Percentiles rank a stretch among this genome's conserved stretches.
Evolutionary conservation across 1,139 yeast genomes (phyloP).

Genomic region (Yamadazyma buinensis): DNA sequence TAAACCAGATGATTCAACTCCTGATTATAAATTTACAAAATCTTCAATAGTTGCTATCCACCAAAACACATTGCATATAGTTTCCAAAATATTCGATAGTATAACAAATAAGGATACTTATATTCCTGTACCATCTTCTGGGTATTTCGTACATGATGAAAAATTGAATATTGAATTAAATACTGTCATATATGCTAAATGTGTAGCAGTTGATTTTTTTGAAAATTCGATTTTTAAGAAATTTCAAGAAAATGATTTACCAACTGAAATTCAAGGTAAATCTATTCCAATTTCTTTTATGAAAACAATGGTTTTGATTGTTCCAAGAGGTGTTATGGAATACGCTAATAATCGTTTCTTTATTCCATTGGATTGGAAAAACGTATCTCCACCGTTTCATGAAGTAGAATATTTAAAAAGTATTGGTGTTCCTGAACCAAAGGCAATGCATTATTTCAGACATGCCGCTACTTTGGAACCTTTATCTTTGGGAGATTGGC

Average conservation of each 20-base stretch:
- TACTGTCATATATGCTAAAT: conserved; percentile 38
- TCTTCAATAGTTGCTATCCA: conserved; percentile 34
- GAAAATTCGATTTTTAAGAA: conserved; percentile 9
- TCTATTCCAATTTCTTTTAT: conserved; percentile 28
- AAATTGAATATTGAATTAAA: conserved; percentile 21
- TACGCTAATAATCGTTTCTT: conserved; percentile 16
- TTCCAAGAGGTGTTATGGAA: conserved; percentile 5
- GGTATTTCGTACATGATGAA: conserved; percentile 21
- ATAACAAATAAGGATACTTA: conserved; percentile 26
- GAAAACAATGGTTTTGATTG: conserved; percentile 27
- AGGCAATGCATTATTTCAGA: conserved; percentile 38
- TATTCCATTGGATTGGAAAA: conserved; percentile 44
- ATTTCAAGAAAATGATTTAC: conserved; percentile 1
- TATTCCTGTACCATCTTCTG: conserved; percentile 22
- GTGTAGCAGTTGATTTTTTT: conserved; percentile 35
- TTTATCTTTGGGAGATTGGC: conserved; percentile 19
- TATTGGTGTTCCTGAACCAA: conserved; percentile 40
- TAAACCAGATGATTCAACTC: conserved; percentile 4
- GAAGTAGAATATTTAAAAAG: conserved; percentile 44
- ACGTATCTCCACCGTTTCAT: conserved; percentile 50
- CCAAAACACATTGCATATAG: conserved; percentile 38
- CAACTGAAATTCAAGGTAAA: conserved; percentile 5
- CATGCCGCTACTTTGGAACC: conserved; percentile 21
- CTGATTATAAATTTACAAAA: conserved; percentile 35
- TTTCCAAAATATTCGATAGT: conserved; percentile 38